Evolutionary conservation across 1,139 yeast genomes (phyloP), one percentile per base, ranked within the genome.

Genomic region (Pneumocystis oryctolagi): DNA sequence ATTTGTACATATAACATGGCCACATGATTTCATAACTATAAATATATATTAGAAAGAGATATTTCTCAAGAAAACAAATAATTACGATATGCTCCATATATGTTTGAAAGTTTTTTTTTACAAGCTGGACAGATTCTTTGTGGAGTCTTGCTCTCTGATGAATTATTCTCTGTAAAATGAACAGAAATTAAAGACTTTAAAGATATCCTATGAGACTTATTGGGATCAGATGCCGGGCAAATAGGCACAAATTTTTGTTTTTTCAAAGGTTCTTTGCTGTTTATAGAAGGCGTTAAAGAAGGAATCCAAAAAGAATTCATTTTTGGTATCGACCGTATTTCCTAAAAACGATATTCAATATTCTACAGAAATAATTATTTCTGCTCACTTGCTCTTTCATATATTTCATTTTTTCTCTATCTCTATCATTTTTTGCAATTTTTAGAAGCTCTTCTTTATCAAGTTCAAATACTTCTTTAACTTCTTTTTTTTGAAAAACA

Each of bases 91-190:
- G 64, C 67, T 18, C 65, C 67, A 5, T 60, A 60, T 14, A 60
- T 60, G 8, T 60, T 56, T n/a, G 66, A 66, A 55, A 66, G 65
- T 18, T 32, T 57, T 57, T 65, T 66, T 25, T 61, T 39, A 40
- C 68, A 66, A 16, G 64, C 60, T 5, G 68, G 68, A 61, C 68
- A 66, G 9, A 62, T 64, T 59, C 68, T 57, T 12, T 35, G 55
- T 4, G 40, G 34, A 5, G 56, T 31, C 37, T 30, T 37, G 42
- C 42, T 56, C 20, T 4, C 60, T 20, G 31, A 31, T 34, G 31
- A 20, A 34, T n/a, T 37, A 12, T 42, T 61, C 31, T 58, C 42
- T 5, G 59, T 61, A 47, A 66, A 66, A n/a, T 64, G 25, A 28
- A 66, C 66, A 5, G 62, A 47, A 12, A 65, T 20, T 6, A 66